Conservation (phyloP, 2,329 filamentous ascomycete species). For the Cytospora schulzeri region DNA sequence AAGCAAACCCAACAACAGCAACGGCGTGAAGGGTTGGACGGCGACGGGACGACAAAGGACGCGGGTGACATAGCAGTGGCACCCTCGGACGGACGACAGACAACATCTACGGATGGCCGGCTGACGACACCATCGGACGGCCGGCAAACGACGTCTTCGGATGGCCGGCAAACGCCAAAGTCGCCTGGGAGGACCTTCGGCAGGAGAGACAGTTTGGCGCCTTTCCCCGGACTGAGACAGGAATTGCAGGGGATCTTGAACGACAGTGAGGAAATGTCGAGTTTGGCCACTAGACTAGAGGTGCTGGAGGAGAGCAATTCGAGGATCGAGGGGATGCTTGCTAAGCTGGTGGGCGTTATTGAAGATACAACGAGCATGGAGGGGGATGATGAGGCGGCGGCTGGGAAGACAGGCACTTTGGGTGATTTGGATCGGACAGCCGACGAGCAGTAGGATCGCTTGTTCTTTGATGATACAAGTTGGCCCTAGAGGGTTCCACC, state of each 20-base stretch:
- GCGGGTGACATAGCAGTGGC: constrained; percentile 13
- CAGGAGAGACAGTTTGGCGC: constrained; percentile 56
- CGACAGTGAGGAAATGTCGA: constrained; percentile 48
- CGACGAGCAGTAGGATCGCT: constrained; percentile 20
- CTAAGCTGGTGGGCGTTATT: constrained; percentile 38
- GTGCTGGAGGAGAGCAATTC: constrained; percentile 53
- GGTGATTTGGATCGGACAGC: constrained; percentile 24
- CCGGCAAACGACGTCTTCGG: constrained; percentile 4
- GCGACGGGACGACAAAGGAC: constrained; percentile 11
- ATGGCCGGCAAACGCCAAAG: constrained; percentile 30
- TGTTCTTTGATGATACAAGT: not conserved
- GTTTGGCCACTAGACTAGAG: constrained; percentile 48
- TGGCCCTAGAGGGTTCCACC: not conserved
- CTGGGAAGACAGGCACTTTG: constrained; percentile 30
- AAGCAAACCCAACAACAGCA: constrained; percentile 25
- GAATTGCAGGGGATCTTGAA: constrained; percentile 54
- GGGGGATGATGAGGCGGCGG: constrained; percentile 32
- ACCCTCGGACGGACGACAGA: constrained; percentile 10
- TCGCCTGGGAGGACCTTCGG: constrained; percentile 11
- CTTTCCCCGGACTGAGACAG: constrained; percentile 53
- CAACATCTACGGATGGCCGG: constrained; percentile 9
- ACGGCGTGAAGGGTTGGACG: constrained; percentile 4
- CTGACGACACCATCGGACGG: constrained; percentile 22
- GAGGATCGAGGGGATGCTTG: constrained; percentile 52
- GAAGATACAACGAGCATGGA: constrained; percentile 26